Base-by-base conservation (phyloP, 768 basidiomycete species). In the Hygrophoropsis aurantiaca region DNA sequence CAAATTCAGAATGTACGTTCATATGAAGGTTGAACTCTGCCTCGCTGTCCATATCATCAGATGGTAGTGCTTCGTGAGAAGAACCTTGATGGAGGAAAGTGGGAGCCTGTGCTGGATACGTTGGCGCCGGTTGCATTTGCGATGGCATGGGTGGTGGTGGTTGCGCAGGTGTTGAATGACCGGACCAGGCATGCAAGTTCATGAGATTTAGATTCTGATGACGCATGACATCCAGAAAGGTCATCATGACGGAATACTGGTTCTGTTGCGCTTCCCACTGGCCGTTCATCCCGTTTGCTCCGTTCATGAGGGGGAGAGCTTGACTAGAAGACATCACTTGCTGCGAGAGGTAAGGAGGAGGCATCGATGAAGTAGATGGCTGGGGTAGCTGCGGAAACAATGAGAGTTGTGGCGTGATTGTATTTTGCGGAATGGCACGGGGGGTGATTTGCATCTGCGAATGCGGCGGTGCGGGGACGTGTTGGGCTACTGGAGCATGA, bases 141-240 rank as follows among this genome's bases (percentile, higher is more conserved):
- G 15, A 46, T n/a, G n/a, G n/a, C n/a, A n/a, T n/a, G n/a, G n/a
- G 36, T 38, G 20, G n/a, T 16, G 27, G 46, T 5, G 46, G 13
- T 21, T 47, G 27, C 39, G 41, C 20, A 15, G 44, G 44, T 6
- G 34, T 20, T 13, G 41, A 27, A 4, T 48, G 30, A 5, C 23
- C 33, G 9, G 44, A 32, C 30, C 33, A 47, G 32, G 18, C 48
- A 30, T 47, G 33, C 34, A 20, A 48, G 25, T 32, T 38, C 48
- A 30, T 30, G 13, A 30, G 27, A 30, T 30, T 30, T 13, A 30
- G 13, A 5, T 49, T 49, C 8, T n/a, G 32, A 33, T 49, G 48
- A 15, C 48, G 32, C 46, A 49, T 34, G 34, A 47, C 46, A 47
- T 49, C 48, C 32, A 49, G 50, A 26, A 49, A 36, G 25, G 48